Evolutionary conservation across 495 filamentous ascomycete genomes (phyloP).

Genomic region (Annulohypoxylon stygium): DNA sequence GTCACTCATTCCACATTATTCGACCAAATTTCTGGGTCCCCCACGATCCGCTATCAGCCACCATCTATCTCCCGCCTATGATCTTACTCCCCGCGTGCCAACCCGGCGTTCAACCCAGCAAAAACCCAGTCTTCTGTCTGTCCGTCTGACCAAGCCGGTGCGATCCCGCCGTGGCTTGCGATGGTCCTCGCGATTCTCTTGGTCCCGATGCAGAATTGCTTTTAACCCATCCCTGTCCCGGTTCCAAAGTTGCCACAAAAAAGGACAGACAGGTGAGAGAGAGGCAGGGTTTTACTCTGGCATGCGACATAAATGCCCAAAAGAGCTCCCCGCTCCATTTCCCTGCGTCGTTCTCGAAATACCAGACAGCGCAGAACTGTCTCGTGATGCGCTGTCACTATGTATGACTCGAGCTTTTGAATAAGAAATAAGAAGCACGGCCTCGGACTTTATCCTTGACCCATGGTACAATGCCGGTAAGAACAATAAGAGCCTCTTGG

Average conservation of each 20-base stretch:
- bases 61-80: constrained; percentile 45
- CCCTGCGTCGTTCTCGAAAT: constrained; percentile 19
- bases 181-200: constrained; percentile 21
- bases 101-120: constrained; percentile 11
- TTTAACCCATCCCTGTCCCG: constrained; percentile 30
- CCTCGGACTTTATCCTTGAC: constrained; percentile 38
- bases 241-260: not conserved
- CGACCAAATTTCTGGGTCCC: constrained; percentile 32
- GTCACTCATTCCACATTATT: constrained; percentile 5
- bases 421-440: constrained; percentile 8
- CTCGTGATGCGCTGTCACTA: constrained; percentile 39
- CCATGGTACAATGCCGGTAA: constrained; percentile 38
- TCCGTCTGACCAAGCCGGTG: constrained; percentile 8
- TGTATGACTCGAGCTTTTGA: constrained; percentile 17
- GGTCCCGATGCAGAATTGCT: constrained; percentile 18
- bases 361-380: constrained; percentile 20
- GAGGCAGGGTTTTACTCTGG: constrained; percentile 13
- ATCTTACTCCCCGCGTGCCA: constrained; percentile 43
- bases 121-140: constrained; percentile 5
- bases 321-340: constrained; percentile 34
- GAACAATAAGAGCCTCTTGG: constrained; percentile 35
- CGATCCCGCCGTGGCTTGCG: constrained; percentile 45
- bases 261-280: not conserved
- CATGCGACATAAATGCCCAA: constrained; percentile 38
- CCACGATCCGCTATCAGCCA: constrained; percentile 46